phyloP scores from a whole-genome alignment of 257 asterid species.

The Linderniella brevidens region DNA sequence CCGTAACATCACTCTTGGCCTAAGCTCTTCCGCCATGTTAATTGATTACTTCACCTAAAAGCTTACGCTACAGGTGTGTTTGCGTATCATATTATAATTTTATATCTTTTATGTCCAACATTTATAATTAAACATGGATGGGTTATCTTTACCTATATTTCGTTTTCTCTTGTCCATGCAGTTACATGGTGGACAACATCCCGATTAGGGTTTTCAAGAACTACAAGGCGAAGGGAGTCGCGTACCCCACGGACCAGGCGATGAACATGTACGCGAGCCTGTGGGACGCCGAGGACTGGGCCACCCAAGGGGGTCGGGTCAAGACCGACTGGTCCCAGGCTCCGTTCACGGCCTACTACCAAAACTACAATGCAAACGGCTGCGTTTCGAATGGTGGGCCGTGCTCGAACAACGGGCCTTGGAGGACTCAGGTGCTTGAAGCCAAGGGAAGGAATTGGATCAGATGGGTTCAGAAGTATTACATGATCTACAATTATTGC shows the following conservation, averaged over 20 bases:
- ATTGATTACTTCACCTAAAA: too few relatives aligned
- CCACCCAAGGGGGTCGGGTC: conserved; percentile 54
- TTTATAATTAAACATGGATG: too few relatives aligned
- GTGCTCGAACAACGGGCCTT: conserved; percentile 3
- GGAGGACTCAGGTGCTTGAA: conserved; percentile 28
- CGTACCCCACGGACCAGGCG: conserved; percentile 36
- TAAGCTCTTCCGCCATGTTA: too few relatives aligned
- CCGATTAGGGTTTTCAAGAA: conserved; percentile 53
- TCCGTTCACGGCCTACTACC: conserved; percentile 34
- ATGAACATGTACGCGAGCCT: conserved; percentile 39
- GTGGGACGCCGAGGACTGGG: conserved; percentile 66
- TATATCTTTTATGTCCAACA: too few relatives aligned
- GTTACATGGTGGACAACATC: conserved; percentile 39
- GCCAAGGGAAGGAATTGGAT: conserved; percentile 19
- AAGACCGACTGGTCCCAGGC: conserved; percentile 49
- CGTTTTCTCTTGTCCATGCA: conserved; percentile 11
- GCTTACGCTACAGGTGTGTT: too few relatives aligned
- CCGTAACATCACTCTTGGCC: too few relatives aligned
- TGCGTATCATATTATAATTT: too few relatives aligned
- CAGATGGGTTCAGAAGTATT: conserved; percentile 26
- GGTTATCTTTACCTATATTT: too few relatives aligned
- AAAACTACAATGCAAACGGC: conserved; percentile 18
- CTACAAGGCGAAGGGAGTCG: conserved; percentile 19
- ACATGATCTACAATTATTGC: conserved; percentile 26
- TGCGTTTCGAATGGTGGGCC: conserved; percentile 10